Conservation (phyloP, 805 yeast species). For the Sugiyamaella smithiae region DNA sequence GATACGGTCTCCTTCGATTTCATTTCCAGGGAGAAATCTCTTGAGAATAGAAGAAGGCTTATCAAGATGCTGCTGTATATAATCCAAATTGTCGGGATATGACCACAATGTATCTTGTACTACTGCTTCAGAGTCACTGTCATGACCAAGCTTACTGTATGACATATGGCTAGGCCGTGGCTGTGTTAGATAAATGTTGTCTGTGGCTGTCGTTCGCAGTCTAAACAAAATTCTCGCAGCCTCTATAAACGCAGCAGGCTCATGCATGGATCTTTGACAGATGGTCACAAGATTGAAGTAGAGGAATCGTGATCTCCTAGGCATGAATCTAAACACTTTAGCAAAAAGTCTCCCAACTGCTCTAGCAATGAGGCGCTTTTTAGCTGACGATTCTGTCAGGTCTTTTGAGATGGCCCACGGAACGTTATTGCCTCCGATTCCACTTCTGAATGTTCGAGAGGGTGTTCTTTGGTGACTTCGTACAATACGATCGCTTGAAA, state of each 20-base stretch:
- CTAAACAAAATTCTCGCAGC: conserved; percentile 53
- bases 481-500: neutral
- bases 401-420: conserved; percentile 3
- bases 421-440: neutral
- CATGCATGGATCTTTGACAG: conserved; percentile 21
- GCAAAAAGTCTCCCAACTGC: conserved; percentile 33
- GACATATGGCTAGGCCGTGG: conserved; percentile 54
- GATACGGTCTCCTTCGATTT: conserved; percentile 20
- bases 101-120: conserved; percentile 45
- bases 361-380: conserved; percentile 24
- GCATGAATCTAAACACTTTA: conserved; percentile 38
- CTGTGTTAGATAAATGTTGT: conserved; percentile 46
- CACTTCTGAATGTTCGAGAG: neutral
- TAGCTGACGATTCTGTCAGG: neutral
- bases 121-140: conserved; percentile 24
- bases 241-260: conserved; percentile 36
- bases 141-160: conserved; percentile 18
- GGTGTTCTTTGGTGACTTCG: neutral
- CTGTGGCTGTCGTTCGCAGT: conserved; percentile 48
- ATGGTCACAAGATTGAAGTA: conserved; percentile 34
- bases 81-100: conserved; percentile 55
- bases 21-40: conserved; percentile 19
- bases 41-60: conserved; percentile 35
- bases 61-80: conserved; percentile 43
- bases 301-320: conserved; percentile 37